phyloP scores from a whole-genome alignment of 306 rosid genomes.

The Cicer pinnatifidum region DNA sequence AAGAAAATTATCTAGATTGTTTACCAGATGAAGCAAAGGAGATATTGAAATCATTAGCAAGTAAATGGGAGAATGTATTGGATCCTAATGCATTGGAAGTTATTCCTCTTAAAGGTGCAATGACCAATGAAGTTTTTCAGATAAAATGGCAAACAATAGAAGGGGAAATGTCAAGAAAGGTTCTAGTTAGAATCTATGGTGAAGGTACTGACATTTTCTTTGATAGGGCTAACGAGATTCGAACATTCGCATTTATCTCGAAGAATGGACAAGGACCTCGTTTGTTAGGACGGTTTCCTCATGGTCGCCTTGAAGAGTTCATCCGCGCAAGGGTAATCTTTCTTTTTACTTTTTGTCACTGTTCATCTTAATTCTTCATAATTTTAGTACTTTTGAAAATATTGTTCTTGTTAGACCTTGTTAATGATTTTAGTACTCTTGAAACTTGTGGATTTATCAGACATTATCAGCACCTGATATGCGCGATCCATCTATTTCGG shows the following conservation, averaged over 20 bases:
- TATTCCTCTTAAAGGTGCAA: conserved; percentile 78
- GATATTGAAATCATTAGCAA: conserved; percentile 63
- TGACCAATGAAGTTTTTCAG: conserved; percentile 82
- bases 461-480: conserved; percentile 78
- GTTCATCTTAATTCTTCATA: not conserved
- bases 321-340: conserved; percentile 71
- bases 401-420: not conserved
- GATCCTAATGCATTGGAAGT: conserved; percentile 64
- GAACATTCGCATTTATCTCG: conserved; percentile 67
- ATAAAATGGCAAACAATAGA: conserved; percentile 76
- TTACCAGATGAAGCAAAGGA: conserved; percentile 67
- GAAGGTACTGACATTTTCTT: conserved; percentile 75
- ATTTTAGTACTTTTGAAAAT: not conserved
- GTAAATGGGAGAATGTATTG: conserved; percentile 66
- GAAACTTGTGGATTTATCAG: conserved; percentile 48
- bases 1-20: conserved; percentile 35
- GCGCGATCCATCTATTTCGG: conserved; percentile 66
- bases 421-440: conserved; percentile 6
- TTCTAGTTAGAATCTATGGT: conserved; percentile 76
- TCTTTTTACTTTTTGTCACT: not conserved
- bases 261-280: conserved; percentile 83
- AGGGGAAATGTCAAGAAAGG: conserved; percentile 64
- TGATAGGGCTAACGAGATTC: conserved; percentile 64
- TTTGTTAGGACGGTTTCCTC: conserved; percentile 70
- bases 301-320: conserved; percentile 87